Base-by-base conservation (phyloP, 768 basidiomycete species). In the Termitomyces sp. region DNA sequence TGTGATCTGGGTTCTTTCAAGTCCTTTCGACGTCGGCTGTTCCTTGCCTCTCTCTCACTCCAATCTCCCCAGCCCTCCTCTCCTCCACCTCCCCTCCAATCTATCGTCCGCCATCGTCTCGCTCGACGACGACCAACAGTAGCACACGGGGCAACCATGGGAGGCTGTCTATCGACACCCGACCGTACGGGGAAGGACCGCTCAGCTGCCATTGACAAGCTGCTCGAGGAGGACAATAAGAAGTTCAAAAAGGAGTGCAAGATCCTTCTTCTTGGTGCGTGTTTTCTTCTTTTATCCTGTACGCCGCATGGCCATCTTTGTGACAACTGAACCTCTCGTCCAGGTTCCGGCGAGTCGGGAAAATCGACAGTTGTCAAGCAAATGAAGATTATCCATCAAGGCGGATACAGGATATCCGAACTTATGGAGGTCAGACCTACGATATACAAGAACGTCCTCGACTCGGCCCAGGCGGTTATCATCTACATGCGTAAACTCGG, bases 291-390 rank as follows among this genome's bases (percentile, higher is more conserved):
- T 47, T 8, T 26, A 5, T 28, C 12, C 1, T 7, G 32, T 32
- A 7, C 7, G 32, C 6, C 32, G 32, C 32, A 32, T 7, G 32
- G 8, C 8, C 0, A n/a, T 20, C n/a, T 8, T 40, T 20, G n/a
- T 43, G n/a, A n/a, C 9, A 26, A 2, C 40, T 56, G 6, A 47
- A 32, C 5, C 1, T 26, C 20, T 89, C 1, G 86, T 92, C 62
- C 89, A 95, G 95, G 95, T 57, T 95, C 95, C 13, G 94, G 95
- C 66, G 95, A 96, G 77, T 93, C 90, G 0, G 95, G 95, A 9
- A 98, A 98, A 75, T 88, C 86, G 3, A 98, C 96, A 0, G 93
- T 98, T 64, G 94, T 93, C 40, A 94, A 94, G 71, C 92, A 94
- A 71, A 94, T 94, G 92, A 94, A 93, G 77, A 92, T 94, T 56